phyloP scores from a whole-genome alignment of 768 basidiomycete species.

The Pulveroboletus sp. region DNA sequence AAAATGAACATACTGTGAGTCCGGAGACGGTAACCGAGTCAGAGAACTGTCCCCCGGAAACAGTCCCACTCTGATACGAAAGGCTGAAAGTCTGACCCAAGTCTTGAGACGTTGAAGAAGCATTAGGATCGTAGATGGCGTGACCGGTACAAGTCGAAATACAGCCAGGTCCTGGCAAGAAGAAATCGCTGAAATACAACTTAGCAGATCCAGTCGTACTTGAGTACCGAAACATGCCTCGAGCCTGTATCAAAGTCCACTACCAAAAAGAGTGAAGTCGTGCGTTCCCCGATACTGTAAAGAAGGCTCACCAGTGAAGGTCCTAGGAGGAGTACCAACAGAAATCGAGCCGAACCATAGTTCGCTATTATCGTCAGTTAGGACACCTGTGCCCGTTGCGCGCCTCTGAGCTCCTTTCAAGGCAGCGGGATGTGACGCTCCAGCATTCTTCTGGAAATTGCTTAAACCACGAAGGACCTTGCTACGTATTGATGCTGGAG shows the following conservation, averaged over 20 bases:
- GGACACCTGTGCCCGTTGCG: not conserved
- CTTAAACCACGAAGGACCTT: constrained; percentile 1
- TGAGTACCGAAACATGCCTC: constrained; percentile 6
- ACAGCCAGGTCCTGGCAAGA: constrained; percentile 25
- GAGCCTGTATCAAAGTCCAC: constrained; percentile 28
- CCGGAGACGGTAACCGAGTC: constrained; percentile 13
- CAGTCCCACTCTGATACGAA: not conserved
- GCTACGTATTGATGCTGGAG: not conserved
- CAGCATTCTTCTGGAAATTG: constrained; percentile 2
- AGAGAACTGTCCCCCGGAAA: constrained; percentile 4
- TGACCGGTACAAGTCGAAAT: constrained; percentile 25
- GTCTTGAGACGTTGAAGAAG: constrained; percentile 8
- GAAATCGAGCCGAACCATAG: constrained; percentile 13
- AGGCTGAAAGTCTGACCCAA: not conserved
- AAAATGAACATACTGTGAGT: constrained; percentile 1
- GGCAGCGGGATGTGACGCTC: not conserved
- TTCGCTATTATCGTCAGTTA: not conserved
- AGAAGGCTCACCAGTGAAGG: constrained; percentile 2
- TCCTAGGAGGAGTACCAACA: constrained; percentile 4
- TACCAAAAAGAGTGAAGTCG: not conserved
- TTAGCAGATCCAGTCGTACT: not conserved
- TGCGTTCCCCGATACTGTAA: not conserved
- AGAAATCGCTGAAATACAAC: constrained; percentile 19
- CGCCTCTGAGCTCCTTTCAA: not conserved
- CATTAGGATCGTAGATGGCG: constrained; percentile 27